Evolutionary conservation across 768 basidiomycete genomes (phyloP).

Genomic region (Suillus decipiens): DNA sequence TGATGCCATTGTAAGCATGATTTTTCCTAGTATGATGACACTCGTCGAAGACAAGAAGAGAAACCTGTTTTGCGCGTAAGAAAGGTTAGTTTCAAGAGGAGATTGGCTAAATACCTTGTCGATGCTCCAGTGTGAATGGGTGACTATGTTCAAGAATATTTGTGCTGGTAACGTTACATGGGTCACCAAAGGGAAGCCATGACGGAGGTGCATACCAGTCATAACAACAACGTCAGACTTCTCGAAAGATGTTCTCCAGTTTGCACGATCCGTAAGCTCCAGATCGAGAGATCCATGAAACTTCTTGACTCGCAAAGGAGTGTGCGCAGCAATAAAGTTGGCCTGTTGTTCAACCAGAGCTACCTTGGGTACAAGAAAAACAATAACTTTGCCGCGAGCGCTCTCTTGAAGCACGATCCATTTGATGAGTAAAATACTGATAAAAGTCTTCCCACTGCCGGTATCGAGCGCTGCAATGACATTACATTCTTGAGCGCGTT

Average conservation of each 20-base stretch:
- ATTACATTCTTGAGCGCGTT: conserved; percentile 50
- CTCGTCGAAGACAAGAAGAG: conserved; percentile 58
- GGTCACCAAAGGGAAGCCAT: conserved; percentile 3
- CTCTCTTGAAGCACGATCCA: conserved; percentile 61
- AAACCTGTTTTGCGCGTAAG: conserved; percentile 40
- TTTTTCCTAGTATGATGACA: conserved; percentile 59
- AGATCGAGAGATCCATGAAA: conserved; percentile 73
- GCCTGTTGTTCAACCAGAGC: conserved; percentile 84
- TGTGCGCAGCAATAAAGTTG: conserved; percentile 62
- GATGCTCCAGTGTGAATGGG: conserved; percentile 81
- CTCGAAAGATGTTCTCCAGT: conserved; percentile 67
- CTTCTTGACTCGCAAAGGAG: conserved; percentile 65
- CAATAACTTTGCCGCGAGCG: conserved; percentile 57
- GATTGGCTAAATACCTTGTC: conserved; percentile 43
- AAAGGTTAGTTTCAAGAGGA: background rate
- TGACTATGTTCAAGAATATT: conserved; percentile 77
- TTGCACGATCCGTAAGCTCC: conserved; percentile 62
- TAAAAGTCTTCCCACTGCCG: conserved; percentile 62
- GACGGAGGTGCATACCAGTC: conserved; percentile 56
- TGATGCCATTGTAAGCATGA: conserved; percentile 58
- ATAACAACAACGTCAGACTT: conserved; percentile 78
- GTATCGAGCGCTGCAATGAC: conserved; percentile 62
- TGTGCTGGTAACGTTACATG: conserved; percentile 51
- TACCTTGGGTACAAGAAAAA: conserved; percentile 86
- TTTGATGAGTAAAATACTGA: conserved; percentile 67